Conservation (phyloP, 805 yeast species). For the Soucietia sequanensis region DNA sequence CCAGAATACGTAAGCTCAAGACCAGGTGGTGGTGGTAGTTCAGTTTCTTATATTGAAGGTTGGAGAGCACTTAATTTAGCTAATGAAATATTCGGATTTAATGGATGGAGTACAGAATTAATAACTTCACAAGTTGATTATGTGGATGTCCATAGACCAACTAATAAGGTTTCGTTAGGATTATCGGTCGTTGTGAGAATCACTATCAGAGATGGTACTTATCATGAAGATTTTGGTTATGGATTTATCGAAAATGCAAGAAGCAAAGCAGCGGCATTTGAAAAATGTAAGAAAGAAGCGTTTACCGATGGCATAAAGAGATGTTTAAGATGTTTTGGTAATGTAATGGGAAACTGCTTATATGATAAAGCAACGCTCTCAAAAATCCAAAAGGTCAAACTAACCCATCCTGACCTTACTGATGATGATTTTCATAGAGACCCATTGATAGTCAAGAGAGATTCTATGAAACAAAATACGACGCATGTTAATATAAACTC, state of each 20-base stretch:
- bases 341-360: slow-evolving; percentile 78
- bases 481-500: neutral
- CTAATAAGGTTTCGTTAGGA: slow-evolving; percentile 57
- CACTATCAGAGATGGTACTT: slow-evolving; percentile 77
- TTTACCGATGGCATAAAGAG: slow-evolving; percentile 82
- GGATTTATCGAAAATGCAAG: slow-evolving; percentile 73
- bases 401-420: slow-evolving; percentile 28
- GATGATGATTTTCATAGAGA: slow-evolving; percentile 36
- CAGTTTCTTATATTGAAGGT: slow-evolving; percentile 76
- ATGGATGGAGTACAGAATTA: slow-evolving; percentile 80
- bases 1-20: slow-evolving; percentile 77
- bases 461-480: slow-evolving; percentile 14
- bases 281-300: slow-evolving; percentile 81
- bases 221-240: slow-evolving; percentile 73
- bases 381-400: slow-evolving; percentile 45
- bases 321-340: slow-evolving; percentile 76
- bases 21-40: slow-evolving; percentile 70
- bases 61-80: slow-evolving; percentile 82
- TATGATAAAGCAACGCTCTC: slow-evolving; percentile 69
- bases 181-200: slow-evolving; percentile 70
- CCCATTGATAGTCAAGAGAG: slow-evolving; percentile 30
- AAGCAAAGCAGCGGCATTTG: slow-evolving; percentile 69
- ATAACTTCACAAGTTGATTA: slow-evolving; percentile 66
- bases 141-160: slow-evolving; percentile 59
- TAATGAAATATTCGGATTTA: slow-evolving; percentile 77